phyloP scores from a whole-genome alignment of 78 protist genomes.

The Creolimax fragrantissima region DNA sequence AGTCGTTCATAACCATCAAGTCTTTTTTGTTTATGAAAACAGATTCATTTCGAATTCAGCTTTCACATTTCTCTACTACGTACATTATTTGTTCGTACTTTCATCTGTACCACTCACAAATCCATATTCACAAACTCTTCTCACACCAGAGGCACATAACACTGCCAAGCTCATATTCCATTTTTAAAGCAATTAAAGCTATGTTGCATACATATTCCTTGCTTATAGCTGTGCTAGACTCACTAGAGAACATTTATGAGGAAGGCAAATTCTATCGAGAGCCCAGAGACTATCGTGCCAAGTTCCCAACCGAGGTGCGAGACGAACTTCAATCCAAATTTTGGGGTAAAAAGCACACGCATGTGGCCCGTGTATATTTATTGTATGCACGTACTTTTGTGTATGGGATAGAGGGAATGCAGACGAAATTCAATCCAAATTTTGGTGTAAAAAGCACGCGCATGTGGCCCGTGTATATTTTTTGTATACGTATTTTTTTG shows the following conservation, averaged over 20 bases:
- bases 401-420: too few species aligned
- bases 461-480: too few species aligned
- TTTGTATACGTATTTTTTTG: too few species aligned
- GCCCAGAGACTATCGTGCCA: neutral
- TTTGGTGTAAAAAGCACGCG: neutral
- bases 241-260: neutral
- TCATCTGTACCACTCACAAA: neutral
- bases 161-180: neutral
- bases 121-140: neutral
- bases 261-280: neutral
- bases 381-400: too few species aligned
- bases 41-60: too few species aligned
- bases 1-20: too few species aligned
- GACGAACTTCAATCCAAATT: neutral
- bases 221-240: neutral
- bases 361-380: too few species aligned
- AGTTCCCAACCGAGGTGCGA: constrained; percentile 4
- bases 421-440: neutral
- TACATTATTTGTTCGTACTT: too few species aligned
- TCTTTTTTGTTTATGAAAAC: too few species aligned
- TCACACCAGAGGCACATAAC: neutral
- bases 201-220: neutral
- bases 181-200: neutral
- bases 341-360: too few species aligned
- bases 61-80: too few species aligned